Evolutionary conservation across 352 stramenopile species (phyloP), one percentile per base, ranked within the genome.

Genomic region (Heterotrichella gracilis): DNA sequence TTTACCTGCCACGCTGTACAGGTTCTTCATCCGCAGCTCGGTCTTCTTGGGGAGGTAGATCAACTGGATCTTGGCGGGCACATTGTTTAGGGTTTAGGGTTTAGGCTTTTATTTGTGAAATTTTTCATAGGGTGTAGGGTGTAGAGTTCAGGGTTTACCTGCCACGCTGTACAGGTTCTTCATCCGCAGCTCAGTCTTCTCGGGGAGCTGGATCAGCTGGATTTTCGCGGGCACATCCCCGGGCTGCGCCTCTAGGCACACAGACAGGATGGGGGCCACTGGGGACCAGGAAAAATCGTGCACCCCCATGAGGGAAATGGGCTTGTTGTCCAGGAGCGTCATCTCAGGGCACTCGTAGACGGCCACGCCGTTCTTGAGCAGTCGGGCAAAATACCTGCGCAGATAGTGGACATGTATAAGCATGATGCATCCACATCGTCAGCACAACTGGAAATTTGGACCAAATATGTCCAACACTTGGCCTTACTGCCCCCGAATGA

Each of bases 121-220:
- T n/a, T n/a, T n/a, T n/a, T n/a, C n/a, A n/a, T n/a, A n/a, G n/a
- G n/a, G n/a, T n/a, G n/a, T n/a, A n/a, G n/a, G n/a, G n/a, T n/a
- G n/a, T n/a, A n/a, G n/a, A n/a, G n/a, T n/a, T n/a, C n/a, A n/a
- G n/a, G n/a, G n/a, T n/a, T n/a, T n/a, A n/a, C n/a, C n/a, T n/a
- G n/a, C 85, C 40, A 96, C 88, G 73, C 95, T 95, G 77, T 96
- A 95, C 25, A 97, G 73, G 79, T 96, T 96, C 83, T 96, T 96
- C 77, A 94, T 87, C 39, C 90, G 85, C 41, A 96, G 79, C 71
- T 95, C 88, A 23, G 85, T 87, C 67, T 89, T 79, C 53, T 80
- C 89, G 14, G 90, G 89, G 22, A 98, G 66, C 32, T 96, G 85
- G 39, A 97, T 87, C 14, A 98, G 77, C 70, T 92, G 92, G 66